Base-by-base conservation (phyloP, 352 stramenopile genomes). In the Thraustochytrium striatum region DNA sequence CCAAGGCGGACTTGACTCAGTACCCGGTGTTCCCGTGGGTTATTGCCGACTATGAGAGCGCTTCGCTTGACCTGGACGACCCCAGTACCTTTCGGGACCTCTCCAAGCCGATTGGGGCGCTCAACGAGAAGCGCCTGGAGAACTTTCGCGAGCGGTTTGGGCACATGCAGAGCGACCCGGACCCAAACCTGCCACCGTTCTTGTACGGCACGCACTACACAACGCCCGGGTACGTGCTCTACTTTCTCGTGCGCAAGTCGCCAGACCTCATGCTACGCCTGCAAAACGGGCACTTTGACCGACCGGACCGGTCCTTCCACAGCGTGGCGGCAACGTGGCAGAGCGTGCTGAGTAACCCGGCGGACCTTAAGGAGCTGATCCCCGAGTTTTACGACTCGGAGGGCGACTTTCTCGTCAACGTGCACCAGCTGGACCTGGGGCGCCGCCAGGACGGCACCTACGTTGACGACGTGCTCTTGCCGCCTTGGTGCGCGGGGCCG, bases 11-110 rank as follows among this genome's bases (percentile, higher is more conserved):
- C 61, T 90, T 98, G 8, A 98, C 92, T 72, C 95, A 99, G 82
- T 99, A 99, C 81, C 95, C 96, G 28, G 94, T 99, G 2, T 97
- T 98, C 61, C 96, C 96, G 19, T 99, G 96, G 96, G 88, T 98
- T 2, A 80, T 99, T 16, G 88, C 91, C 1, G 94, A 99, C 85
- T 99, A 99, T 82, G 91, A 84, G 1, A 96, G 89, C 1, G 82
- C 91, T 33, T 88, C 90, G 58, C 86, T 99, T 16, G 92, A 99
- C 82, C 84, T 99, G 72, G 38, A 5, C 1, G 9, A 72, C 3
- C 41, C 41, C 3, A 44, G 50, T 25, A 80, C 57, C 32, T 79
- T 79, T 70, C 57, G 72, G 28, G 72, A 81, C 52, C 61, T 81
- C 21, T 81, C 72, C 30, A 58, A 65, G 21, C 72, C 72, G 2